These are phyloP conservation scores for Microcyclospora pomicola DNA, from an alignment of 2,329 filamentous ascomycete species.

Conservation along the genomic window DNA sequence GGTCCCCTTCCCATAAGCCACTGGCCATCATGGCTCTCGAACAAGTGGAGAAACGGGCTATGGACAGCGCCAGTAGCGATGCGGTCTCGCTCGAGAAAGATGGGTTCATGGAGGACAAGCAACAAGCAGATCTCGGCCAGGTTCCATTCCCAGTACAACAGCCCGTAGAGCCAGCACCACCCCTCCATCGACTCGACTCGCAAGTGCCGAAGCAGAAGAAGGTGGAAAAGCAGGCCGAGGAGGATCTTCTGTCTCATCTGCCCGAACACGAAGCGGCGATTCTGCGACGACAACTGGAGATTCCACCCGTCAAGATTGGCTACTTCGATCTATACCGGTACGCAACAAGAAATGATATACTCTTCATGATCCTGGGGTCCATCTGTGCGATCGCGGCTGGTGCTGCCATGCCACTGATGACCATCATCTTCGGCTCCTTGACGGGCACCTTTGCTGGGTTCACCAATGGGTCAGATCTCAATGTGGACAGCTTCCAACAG, in stretches of 20 bases:
- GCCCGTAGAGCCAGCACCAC: slow-evolving; percentile 15
- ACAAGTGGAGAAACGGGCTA: slow-evolving; percentile 12
- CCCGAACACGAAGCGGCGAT: slow-evolving; percentile 25
- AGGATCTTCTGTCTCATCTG: slow-evolving; percentile 21
- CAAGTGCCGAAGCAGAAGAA: slow-evolving; percentile 8
- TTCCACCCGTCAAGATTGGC: slow-evolving; percentile 28
- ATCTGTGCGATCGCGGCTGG: slow-evolving; percentile 22
- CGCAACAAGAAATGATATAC: slow-evolving; percentile 26
- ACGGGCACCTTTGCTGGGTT: slow-evolving; percentile 57
- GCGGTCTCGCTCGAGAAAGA: slow-evolving; percentile 8
- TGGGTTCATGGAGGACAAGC: slow-evolving; percentile 13
- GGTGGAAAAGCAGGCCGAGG: slow-evolving; percentile 6
- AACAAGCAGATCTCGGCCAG: slow-evolving; percentile 18
- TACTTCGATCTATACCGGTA: slow-evolving; percentile 32
- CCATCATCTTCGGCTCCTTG: slow-evolving; percentile 58
- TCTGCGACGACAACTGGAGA: slow-evolving; percentile 26
- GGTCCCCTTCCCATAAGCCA: background rate
- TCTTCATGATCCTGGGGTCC: slow-evolving; percentile 28
- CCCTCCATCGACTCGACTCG: slow-evolving; percentile 15
- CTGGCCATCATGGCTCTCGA: slow-evolving; percentile 7
- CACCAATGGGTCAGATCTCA: slow-evolving; percentile 29
- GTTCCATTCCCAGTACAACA: slow-evolving; percentile 17
- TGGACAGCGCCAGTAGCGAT: slow-evolving; percentile 13
- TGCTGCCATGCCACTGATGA: slow-evolving; percentile 26
- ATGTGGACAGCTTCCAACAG: slow-evolving; percentile 43